Percentiles rank a stretch among this genome's conserved stretches.
phyloP scores from a whole-genome alignment of 2,329 filamentous ascomycete genomes.

The Alternaria infectoria region DNA sequence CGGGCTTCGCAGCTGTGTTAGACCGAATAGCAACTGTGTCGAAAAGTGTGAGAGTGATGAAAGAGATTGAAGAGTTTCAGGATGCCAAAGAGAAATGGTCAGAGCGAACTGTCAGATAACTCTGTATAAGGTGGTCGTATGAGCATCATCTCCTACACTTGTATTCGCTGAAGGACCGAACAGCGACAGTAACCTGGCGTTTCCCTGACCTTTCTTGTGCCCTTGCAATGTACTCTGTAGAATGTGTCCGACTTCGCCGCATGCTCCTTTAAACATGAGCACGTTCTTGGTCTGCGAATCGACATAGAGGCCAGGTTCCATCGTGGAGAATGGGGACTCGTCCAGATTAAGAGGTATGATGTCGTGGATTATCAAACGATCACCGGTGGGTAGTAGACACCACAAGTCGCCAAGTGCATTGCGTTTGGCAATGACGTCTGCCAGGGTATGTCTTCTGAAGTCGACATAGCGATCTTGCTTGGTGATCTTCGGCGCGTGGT shows the following conservation, averaged over 20 bases:
- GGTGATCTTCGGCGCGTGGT: constrained; percentile 75
- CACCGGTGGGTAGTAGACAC: constrained; percentile 52
- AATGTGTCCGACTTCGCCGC: background rate
- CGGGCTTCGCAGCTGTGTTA: background rate
- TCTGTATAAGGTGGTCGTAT: background rate
- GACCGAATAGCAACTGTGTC: background rate
- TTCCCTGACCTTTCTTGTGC: constrained; percentile 2
- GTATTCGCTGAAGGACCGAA: background rate
- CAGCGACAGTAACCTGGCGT: constrained; percentile 3
- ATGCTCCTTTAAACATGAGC: background rate
- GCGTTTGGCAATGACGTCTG: constrained; percentile 62
- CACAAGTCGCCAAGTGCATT: constrained; percentile 71
- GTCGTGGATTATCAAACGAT: constrained; percentile 37
- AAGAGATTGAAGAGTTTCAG: constrained; percentile 2
- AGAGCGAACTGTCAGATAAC: background rate
- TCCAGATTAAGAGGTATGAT: constrained; percentile 1
- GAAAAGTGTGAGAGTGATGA: background rate
- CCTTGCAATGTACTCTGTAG: constrained; percentile 8
- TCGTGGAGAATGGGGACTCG: too few species aligned
- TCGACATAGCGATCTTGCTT: constrained; percentile 68
- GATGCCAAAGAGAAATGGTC: background rate
- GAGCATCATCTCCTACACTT: background rate
- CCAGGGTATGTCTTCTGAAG: constrained; percentile 62
- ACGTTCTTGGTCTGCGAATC: background rate
- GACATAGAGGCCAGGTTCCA: constrained; percentile 11